Percentiles rank a stretch among this genome's conserved stretches.
These are phyloP conservation scores for Triglochin maritima DNA, from an alignment of 106 monocot genomes.

Conservation along the genomic window DNA sequence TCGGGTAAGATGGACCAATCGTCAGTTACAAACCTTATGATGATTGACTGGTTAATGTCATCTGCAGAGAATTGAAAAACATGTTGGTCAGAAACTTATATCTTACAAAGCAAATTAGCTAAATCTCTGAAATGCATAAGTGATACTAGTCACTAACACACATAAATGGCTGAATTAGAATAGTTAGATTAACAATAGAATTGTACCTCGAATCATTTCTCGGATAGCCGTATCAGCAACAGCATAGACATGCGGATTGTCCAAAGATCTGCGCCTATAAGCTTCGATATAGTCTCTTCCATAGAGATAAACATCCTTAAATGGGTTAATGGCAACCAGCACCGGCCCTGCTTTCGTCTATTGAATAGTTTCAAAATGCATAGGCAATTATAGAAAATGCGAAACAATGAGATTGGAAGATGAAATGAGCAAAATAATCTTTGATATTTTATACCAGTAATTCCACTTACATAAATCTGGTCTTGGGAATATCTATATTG, in stretches of 20 bases:
- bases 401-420: too few relatives aligned
- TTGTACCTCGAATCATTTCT: conserved; percentile 81
- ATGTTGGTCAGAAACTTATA: neutral
- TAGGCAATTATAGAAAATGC: neutral
- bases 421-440: too few relatives aligned
- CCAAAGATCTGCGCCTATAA: conserved; percentile 55
- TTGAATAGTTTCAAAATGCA: neutral
- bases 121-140: too few relatives aligned
- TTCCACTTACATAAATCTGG: conserved; percentile 74
- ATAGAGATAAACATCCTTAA: conserved; percentile 71
- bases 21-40: conserved; percentile 63
- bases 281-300: conserved; percentile 79
- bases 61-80: conserved; percentile 45
- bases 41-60: conserved; percentile 96
- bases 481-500: conserved; percentile 80
- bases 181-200: too few relatives aligned
- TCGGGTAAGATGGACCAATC: neutral
- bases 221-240: conserved; percentile 91
- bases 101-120: too few relatives aligned
- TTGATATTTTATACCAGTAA: too few relatives aligned
- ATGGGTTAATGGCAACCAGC: conserved; percentile 90
- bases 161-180: too few relatives aligned
- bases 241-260: conserved; percentile 92
- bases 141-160: too few relatives aligned
- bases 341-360: conserved; percentile 97